These are phyloP conservation scores for Amoeboaphelidium protococcarum DNA, from an alignment of 371 early-diverging fungal genomes.

Conservation along the genomic window DNA sequence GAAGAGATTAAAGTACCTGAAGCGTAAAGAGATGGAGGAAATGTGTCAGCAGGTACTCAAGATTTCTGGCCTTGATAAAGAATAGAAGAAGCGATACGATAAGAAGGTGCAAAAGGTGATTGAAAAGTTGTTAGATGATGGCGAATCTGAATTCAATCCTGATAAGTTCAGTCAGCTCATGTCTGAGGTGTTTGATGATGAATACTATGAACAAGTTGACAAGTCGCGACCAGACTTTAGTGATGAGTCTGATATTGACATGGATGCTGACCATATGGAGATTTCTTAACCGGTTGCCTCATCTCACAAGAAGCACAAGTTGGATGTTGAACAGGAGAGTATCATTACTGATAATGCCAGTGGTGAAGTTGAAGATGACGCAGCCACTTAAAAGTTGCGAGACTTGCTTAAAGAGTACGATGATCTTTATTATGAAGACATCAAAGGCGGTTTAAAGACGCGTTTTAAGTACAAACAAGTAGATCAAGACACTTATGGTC, in stretches of 20 bases:
- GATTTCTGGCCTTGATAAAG: conserved; percentile 40
- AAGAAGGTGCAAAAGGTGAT: conserved; percentile 5
- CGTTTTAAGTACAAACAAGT: conserved; percentile 72
- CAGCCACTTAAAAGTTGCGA: too few species aligned
- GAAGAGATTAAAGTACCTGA: conserved; percentile 59
- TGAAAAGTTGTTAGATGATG: conserved; percentile 22
- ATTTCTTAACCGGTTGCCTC: too few species aligned
- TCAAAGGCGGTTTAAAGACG: conserved; percentile 57
- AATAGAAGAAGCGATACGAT: background rate
- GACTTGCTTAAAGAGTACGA: conserved; percentile 67
- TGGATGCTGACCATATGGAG: conserved; percentile 83
- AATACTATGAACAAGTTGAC: conserved; percentile 20
- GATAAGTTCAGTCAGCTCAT: conserved; percentile 51
- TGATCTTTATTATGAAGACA: conserved; percentile 74
- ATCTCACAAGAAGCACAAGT: background rate
- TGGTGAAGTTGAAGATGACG: too few species aligned
- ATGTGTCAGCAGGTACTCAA: conserved; percentile 49
- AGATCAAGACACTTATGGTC: conserved; percentile 36
- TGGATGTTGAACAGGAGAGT: conserved; percentile 3
- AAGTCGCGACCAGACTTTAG: too few species aligned
- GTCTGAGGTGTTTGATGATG: conserved; percentile 28
- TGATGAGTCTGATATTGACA: too few species aligned
- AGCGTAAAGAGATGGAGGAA: conserved; percentile 46
- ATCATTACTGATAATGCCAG: too few species aligned
- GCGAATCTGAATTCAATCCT: conserved; percentile 76